phyloP scores from a whole-genome alignment of 2,329 filamentous ascomycete species.

The Beauveria caledonica region DNA sequence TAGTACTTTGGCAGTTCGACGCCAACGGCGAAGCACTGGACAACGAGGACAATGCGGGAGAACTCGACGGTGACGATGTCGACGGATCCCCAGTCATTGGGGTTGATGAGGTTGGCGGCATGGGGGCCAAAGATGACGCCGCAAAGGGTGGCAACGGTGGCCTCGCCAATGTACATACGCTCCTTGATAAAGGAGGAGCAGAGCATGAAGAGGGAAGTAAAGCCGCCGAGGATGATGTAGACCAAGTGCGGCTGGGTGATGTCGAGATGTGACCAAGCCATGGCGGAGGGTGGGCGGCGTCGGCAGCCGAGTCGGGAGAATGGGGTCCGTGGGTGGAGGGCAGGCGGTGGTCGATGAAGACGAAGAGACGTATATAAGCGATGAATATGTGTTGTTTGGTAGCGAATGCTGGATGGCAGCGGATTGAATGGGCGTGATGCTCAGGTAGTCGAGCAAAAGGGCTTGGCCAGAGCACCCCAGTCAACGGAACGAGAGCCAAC shows the following conservation, averaged over 20 bases:
- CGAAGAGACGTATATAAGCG: neutral
- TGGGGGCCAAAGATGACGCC: constrained; percentile 85
- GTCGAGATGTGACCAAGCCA: constrained; percentile 73
- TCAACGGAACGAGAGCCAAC: constrained; percentile 10
- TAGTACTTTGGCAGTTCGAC: constrained; percentile 88
- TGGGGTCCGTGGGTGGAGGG: neutral
- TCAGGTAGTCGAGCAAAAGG: neutral
- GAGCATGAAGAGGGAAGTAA: constrained; percentile 96
- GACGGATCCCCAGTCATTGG: constrained; percentile 66
- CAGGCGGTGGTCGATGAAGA: neutral
- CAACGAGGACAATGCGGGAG: constrained; percentile 79
- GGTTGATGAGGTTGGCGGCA: constrained; percentile 73
- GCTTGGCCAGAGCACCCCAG: constrained; percentile 11
- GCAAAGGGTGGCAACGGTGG: constrained; percentile 82
- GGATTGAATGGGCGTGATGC: neutral
- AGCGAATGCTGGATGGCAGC: neutral
- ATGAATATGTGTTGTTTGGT: neutral
- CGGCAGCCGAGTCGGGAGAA: neutral
- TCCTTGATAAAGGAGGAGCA: constrained; percentile 98
- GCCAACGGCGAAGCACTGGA: constrained; percentile 87
- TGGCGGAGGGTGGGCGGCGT: constrained; percentile 24
- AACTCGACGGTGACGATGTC: constrained; percentile 86
- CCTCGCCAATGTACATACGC: constrained; percentile 96
- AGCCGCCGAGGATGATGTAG: constrained; percentile 95
- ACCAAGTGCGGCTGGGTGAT: constrained; percentile 96